Evolutionary conservation across 306 rosid genomes (phyloP).

Genomic region (Cyamopsis tetragonoloba): DNA sequence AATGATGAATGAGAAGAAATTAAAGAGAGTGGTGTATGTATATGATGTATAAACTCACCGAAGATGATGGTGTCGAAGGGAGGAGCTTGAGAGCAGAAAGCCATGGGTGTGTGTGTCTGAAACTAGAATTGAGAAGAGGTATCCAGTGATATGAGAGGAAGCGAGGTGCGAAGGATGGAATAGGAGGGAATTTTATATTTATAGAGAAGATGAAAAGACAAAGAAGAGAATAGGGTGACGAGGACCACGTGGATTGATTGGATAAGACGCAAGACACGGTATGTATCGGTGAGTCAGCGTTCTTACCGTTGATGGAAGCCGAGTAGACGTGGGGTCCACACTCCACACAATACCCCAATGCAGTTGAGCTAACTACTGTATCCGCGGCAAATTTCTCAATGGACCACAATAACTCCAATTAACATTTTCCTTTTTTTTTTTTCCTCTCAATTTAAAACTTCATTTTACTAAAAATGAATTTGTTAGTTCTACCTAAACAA

Average conservation of each 20-base stretch:
- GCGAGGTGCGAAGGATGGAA: neutral
- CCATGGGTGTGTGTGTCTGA: slow-evolving; percentile 45
- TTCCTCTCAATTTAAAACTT: too few species aligned
- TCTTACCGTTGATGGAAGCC: slow-evolving; percentile 4
- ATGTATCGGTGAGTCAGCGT: slow-evolving; percentile 13
- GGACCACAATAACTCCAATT: neutral
- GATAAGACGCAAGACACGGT: too few species aligned
- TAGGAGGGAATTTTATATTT: slow-evolving; percentile 19
- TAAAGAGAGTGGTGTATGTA: neutral
- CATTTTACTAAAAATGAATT: too few species aligned
- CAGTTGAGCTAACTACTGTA: neutral
- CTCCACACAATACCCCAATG: neutral
- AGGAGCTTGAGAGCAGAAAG: slow-evolving; percentile 20
- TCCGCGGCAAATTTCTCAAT: neutral
- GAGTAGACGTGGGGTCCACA: slow-evolving; percentile 28
- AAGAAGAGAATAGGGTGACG: too few species aligned
- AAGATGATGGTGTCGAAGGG: slow-evolving; percentile 52
- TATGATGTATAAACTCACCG: too few species aligned
- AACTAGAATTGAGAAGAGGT: too few species aligned
- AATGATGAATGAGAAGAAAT: neutral
- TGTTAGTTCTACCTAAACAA: too few species aligned
- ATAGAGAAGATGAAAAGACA: slow-evolving; percentile 3
- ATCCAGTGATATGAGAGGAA: neutral
- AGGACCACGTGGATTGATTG: slow-evolving; percentile 15
- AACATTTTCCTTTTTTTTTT: too few species aligned